Base-by-base conservation (phyloP, 2,329 filamentous ascomycete species). In the Emydomyces testavorans region DNA sequence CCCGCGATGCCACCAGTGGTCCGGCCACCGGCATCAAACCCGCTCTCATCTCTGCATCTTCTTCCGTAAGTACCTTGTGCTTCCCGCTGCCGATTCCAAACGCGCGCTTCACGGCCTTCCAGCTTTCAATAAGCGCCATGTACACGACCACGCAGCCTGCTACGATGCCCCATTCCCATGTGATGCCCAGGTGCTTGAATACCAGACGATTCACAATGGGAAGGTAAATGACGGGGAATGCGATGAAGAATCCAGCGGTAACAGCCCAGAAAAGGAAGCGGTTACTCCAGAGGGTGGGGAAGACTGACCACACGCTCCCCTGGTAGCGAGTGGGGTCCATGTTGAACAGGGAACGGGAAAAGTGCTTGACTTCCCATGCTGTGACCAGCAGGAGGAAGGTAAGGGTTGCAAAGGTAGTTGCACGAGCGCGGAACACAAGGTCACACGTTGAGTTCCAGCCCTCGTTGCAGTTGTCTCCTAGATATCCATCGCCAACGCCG, bases 311-410 rank as follows among this genome's bases (percentile, higher is more conserved):
- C 0, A 77, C 75, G 54, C 81, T 74, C 66, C 83, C 79, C 55
- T 74, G 71, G 10, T 62, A n/a, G 61, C 15, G 62, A 55, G 20
- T 48, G 1, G 72, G 71, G 49, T 74, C 66, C 61, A 82, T 75
- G 50, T 72, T 69, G 72, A 88, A 88, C 65, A 89, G 79, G 0
- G 78, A 82, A n/a, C 81, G 77, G 13, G 82, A 78, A 66, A 83
- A 77, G 57, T 83, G 76, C 48, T 85, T 75, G 68, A 86, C 82
- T 64, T 88, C 83, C 84, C 83, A 88, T 0, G 84, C 83, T 1
- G 84, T 72, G 63, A 88, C 81, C 2, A 88, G 73, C 2, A 83
- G 77, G 53, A 82, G 78, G 77, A 83, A 88, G 0, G 83, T 86
- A 8, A 88, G 69, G 45, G 78, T 82, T 10, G 80, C 82, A 58